These are phyloP conservation scores for Tolypocladium inflatum DNA, from an alignment of 2,329 filamentous ascomycete species.

Conservation along the genomic window DNA sequence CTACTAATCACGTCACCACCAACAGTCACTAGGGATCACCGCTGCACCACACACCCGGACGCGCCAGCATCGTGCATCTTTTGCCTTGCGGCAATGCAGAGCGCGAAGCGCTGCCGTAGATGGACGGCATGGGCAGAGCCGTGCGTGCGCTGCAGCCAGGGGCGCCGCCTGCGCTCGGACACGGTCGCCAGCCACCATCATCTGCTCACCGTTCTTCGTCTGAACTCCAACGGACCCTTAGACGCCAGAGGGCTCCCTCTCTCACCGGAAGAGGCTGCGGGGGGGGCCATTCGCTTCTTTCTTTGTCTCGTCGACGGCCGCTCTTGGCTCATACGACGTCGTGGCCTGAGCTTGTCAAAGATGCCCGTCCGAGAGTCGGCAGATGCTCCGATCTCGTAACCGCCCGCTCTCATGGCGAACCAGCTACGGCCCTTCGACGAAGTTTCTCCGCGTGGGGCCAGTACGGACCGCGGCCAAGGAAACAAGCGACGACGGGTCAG, in stretches of 20 bases:
- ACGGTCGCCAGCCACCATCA: background rate
- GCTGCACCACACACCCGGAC: background rate
- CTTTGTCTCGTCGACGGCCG: background rate
- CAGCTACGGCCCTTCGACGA: background rate
- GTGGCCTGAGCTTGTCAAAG: background rate
- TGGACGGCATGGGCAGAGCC: background rate
- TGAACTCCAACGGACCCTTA: no score
- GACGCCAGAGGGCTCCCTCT: no score
- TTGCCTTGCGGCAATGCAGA: background rate
- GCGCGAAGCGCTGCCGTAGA: background rate
- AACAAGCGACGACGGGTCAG: background rate
- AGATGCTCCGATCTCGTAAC: background rate
- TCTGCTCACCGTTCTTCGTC: background rate
- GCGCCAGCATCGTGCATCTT: background rate
- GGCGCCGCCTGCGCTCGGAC: background rate
- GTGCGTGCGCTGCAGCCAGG: background rate
- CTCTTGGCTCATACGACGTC: background rate
- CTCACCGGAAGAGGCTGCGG: background rate
- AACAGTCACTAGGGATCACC: no score
- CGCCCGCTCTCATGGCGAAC: background rate
- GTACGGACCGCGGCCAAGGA: background rate
- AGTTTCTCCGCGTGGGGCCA: background rate
- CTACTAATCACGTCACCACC: background rate
- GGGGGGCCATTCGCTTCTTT: background rate
- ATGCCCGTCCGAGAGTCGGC: background rate